Conservation (phyloP, 176 grass and related monocot species). For the Saccharum officinarum region DNA sequence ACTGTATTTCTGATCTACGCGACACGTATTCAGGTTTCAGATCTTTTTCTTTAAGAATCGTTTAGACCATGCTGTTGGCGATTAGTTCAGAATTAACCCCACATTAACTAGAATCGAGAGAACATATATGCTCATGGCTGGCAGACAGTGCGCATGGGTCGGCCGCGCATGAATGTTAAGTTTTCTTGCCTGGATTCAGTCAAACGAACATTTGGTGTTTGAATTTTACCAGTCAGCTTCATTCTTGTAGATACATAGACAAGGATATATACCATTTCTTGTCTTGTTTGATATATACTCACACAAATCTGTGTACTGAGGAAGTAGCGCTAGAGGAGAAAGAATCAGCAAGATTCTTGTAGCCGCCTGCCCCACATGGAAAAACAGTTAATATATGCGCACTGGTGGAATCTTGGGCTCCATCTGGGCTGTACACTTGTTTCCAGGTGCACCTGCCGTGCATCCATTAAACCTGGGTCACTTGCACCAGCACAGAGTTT, state of each 20-base stretch:
- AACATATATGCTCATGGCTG: constrained; percentile 24
- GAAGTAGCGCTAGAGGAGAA: background rate
- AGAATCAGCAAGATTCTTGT: constrained; percentile 41
- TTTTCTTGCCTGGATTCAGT: constrained; percentile 20
- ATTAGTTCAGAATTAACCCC: constrained; percentile 9
- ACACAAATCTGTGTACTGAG: constrained; percentile 22
- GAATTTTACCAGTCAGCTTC: constrained; percentile 30
- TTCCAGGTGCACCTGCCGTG: background rate
- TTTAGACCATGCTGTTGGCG: constrained; percentile 19
- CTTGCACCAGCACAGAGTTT: background rate
- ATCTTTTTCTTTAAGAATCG: background rate
- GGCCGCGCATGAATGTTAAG: constrained; percentile 9
- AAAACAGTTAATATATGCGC: background rate
- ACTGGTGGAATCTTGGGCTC: constrained; percentile 2
- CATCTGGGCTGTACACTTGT: constrained; percentile 33
- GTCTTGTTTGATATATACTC: background rate
- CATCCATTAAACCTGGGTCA: constrained; percentile 1
- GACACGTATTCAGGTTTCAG: constrained; percentile 30
- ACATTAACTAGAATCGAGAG: background rate
- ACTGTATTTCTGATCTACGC: background rate
- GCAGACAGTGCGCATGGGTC: constrained; percentile 38
- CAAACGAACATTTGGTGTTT: constrained; percentile 17
- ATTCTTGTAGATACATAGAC: background rate
- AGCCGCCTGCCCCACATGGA: constrained; percentile 42
- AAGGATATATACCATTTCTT: constrained; percentile 15